These are phyloP conservation scores for Ustilago tritici DNA, from an alignment of 1,284 basidiomycete species.

Conservation along the genomic window DNA sequence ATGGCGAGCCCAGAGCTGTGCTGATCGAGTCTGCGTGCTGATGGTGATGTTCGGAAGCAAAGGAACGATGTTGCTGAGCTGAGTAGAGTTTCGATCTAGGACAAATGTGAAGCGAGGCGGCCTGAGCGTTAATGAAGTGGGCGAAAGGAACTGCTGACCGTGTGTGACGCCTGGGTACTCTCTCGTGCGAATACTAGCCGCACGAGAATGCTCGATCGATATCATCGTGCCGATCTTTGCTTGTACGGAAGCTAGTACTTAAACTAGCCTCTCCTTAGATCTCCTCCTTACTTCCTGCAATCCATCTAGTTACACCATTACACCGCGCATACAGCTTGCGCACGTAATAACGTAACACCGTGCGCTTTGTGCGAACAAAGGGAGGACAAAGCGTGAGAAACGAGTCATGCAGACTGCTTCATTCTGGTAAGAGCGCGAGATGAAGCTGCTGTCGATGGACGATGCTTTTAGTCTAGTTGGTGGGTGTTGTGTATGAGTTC, in stretches of 20 bases:
- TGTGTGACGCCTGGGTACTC: too few relatives aligned
- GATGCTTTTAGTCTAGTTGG: background rate
- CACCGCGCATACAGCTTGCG: too few relatives aligned
- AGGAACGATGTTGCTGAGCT: background rate
- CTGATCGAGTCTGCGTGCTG: background rate
- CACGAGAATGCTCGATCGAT: too few relatives aligned
- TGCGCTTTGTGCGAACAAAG: slow-evolving; percentile 3
- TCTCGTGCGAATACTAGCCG: too few relatives aligned
- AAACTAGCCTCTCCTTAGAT: too few relatives aligned
- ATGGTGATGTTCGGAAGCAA: background rate
- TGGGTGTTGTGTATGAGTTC: background rate
- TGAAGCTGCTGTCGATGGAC: too few relatives aligned
- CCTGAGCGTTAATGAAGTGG: slow-evolving; percentile 5
- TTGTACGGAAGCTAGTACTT: too few relatives aligned
- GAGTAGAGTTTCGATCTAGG: background rate
- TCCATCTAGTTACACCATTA: too few relatives aligned
- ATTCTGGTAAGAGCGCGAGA: background rate
- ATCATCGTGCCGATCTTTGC: too few relatives aligned
- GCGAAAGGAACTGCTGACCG: slow-evolving; percentile 16
- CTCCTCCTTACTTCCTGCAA: too few relatives aligned
- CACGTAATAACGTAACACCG: too few relatives aligned
- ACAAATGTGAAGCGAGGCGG: background rate
- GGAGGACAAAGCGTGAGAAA: background rate
- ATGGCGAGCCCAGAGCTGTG: background rate
- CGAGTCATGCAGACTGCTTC: background rate